Evolutionary conservation across 768 basidiomycete species (phyloP).

Genomic region (Auricularia heimuer): DNA sequence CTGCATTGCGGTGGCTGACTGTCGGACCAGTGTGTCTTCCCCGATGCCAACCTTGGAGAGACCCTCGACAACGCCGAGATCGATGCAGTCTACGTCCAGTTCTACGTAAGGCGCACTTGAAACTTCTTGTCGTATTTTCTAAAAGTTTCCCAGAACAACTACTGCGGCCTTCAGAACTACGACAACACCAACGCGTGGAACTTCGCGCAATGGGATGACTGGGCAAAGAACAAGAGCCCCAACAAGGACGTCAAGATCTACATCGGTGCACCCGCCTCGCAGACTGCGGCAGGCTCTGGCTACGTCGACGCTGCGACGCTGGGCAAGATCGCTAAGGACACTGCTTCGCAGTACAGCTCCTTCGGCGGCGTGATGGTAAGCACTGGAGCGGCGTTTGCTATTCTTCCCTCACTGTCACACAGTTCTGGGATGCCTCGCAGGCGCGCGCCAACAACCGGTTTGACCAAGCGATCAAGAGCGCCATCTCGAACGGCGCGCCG

Average conservation of each 20-base stretch:
- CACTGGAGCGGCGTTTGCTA: no score
- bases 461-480: conserved; percentile 1
- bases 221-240: conserved; percentile 8
- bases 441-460: background rate
- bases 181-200: background rate
- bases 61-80: conserved; percentile 9
- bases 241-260: conserved; percentile 13
- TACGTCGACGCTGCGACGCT: conserved; percentile 7
- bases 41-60: conserved; percentile 10
- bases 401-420: no score
- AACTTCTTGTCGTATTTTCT: background rate
- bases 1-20: no score
- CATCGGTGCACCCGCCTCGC: conserved; percentile 9
- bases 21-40: conserved; percentile 9
- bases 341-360: background rate
- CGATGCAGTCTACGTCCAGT: conserved; percentile 14
- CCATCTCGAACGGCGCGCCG: background rate
- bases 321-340: conserved; percentile 8
- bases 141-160: conserved; percentile 6
- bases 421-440: conserved; percentile 3
- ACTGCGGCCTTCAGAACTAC: conserved; percentile 8
- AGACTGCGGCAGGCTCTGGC: conserved; percentile 5
- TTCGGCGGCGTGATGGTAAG: conserved; percentile 3
- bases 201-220: conserved; percentile 7
- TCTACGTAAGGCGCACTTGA: background rate